phyloP scores from a whole-genome alignment of 78 protist genomes.

The Dictyostelium firmibasis region DNA sequence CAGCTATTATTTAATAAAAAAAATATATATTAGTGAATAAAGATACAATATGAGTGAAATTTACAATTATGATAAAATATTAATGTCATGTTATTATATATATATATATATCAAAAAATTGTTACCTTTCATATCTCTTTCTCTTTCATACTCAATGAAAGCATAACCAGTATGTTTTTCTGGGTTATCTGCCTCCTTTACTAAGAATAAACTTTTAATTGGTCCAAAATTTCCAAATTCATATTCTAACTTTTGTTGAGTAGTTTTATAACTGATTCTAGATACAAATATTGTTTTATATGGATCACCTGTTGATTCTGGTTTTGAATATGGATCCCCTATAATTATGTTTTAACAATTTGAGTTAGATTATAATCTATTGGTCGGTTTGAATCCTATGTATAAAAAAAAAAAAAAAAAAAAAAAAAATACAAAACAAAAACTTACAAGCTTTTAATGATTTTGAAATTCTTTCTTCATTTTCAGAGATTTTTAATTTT shows the following conservation, averaged over 20 bases:
- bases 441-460: not conserved
- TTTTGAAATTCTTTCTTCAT: slow-evolving; percentile 24
- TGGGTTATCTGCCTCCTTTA: slow-evolving; percentile 38
- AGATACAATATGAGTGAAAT: not conserved
- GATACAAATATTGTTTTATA: slow-evolving; percentile 83
- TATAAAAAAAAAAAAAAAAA: not conserved
- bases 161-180: slow-evolving; percentile 93
- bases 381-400: too few relatives aligned
- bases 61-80: not conserved
- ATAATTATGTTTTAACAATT: too few relatives aligned
- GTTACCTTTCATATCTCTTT: slow-evolving; percentile 90
- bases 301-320: slow-evolving; percentile 80
- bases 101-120: not conserved
- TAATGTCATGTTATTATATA: not conserved
- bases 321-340: slow-evolving; percentile 82
- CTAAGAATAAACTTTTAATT: slow-evolving; percentile 75
- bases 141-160: slow-evolving; percentile 92
- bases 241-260: slow-evolving; percentile 78
- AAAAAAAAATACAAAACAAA: not conserved
- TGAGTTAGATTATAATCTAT: too few relatives aligned
- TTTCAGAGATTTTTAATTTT: not conserved
- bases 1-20: slow-evolving; percentile 20
- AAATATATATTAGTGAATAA: not conserved
- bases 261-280: slow-evolving; percentile 77
- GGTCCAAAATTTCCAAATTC: slow-evolving; percentile 90